Evolutionary conservation across 805 yeast genomes (phyloP).

Genomic region (Yamadazyma scolyti): DNA sequence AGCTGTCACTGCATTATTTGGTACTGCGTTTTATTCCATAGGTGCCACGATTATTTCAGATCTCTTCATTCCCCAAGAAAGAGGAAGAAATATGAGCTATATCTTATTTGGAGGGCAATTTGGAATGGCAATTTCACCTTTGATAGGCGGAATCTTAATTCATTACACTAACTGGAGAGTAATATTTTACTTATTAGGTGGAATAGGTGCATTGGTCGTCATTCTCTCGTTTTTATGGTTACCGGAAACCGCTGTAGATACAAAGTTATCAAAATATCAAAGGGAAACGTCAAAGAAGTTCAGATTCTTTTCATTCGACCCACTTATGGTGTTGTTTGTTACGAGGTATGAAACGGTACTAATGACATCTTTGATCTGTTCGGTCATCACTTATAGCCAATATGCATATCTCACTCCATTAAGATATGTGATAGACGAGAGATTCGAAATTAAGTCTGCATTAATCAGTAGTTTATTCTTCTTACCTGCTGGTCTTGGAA

Average conservation of each 20-base stretch:
- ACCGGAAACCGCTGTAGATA: constrained; percentile 40
- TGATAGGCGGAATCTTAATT: constrained; percentile 48
- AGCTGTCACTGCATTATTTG: constrained; percentile 45
- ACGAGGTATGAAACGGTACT: constrained; percentile 37
- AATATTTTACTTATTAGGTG: constrained; percentile 46
- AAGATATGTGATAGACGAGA: constrained; percentile 49
- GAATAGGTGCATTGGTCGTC: constrained; percentile 32
- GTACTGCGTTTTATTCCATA: constrained; percentile 49
- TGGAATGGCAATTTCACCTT: constrained; percentile 50
- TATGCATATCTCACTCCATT: constrained; percentile 50
- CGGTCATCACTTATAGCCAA: constrained; percentile 44
- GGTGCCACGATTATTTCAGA: constrained; percentile 50
- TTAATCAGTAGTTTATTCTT: constrained; percentile 49
- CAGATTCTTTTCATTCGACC: constrained; percentile 35
- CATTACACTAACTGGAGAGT: constrained; percentile 50
- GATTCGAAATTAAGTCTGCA: constrained; percentile 45
- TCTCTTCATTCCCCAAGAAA: constrained; percentile 41
- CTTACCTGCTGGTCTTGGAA: constrained; percentile 52
- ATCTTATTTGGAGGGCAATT: constrained; percentile 46
- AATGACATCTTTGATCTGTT: constrained; percentile 35
- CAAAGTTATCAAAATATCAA: constrained; percentile 12
- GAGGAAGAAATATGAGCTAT: constrained; percentile 50
- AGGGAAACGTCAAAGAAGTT: constrained; percentile 13
- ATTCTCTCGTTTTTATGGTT: constrained; percentile 32
- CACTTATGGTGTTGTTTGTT: constrained; percentile 37